Evolutionary conservation across 2,329 filamentous ascomycete genomes (phyloP).

Genomic region (Trichoderma brevicompactum): DNA sequence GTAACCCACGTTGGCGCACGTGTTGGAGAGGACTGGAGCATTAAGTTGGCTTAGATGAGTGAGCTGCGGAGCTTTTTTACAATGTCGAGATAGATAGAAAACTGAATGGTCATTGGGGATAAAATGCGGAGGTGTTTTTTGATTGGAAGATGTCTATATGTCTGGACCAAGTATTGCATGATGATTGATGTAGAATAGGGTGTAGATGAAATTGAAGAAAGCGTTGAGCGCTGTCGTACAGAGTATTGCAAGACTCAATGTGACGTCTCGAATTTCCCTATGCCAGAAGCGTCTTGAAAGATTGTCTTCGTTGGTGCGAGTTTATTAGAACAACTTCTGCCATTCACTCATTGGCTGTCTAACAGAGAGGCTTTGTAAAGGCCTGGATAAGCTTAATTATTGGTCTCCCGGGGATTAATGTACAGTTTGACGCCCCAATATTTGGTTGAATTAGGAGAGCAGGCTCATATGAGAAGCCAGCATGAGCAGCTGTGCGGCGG

Average conservation of each 20-base stretch:
- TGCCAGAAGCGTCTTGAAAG: too few relatives aligned
- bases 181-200: not conserved
- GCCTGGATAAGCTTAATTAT: slow-evolving; percentile 18
- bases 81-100: slow-evolving; percentile 1
- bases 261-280: too few relatives aligned
- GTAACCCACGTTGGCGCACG: slow-evolving; percentile 56
- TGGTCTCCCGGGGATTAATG: slow-evolving; percentile 9
- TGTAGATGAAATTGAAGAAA: not conserved
- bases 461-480: not conserved
- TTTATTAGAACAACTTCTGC: not conserved
- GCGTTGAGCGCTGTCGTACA: slow-evolving; percentile 18
- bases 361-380: not conserved
- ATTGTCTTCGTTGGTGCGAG: not conserved
- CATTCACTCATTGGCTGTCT: not conserved
- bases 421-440: not conserved
- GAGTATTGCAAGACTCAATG: too few relatives aligned
- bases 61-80: not conserved
- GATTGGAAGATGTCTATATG: not conserved
- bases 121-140: not conserved
- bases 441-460: not conserved
- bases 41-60: slow-evolving; percentile 38
- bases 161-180: slow-evolving; percentile 10
- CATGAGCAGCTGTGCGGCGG: not conserved
- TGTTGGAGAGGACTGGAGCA: slow-evolving; percentile 60
- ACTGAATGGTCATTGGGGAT: not conserved